Evolutionary conservation across 164 flowering plant species (phyloP), one percentile per base, ranked within the genome.

Genomic region (Cinnamomum chago): DNA sequence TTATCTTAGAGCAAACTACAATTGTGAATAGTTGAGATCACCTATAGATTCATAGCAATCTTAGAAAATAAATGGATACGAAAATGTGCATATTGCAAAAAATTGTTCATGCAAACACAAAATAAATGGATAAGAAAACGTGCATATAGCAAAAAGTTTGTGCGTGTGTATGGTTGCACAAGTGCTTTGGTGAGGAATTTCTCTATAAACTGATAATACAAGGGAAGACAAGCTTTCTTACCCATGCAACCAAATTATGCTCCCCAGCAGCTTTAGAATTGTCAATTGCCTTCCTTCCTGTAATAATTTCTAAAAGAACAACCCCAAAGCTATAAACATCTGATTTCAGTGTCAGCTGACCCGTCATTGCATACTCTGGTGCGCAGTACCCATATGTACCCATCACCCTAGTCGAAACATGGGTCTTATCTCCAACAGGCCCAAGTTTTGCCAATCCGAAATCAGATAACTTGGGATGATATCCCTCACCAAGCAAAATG

Each of bases 361-460:
- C 98, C 0, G 97, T 92, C 95, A 90, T 89, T 47, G 95, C 98
- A 83, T 93, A 93, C 73, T 93, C 97, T n/a, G 97, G 93, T 5
- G 98, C 97, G 79, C 98, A 91, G 68, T 93, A 90, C 25, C 97
- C 95, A 74, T 91, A 88, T 15, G 98, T 93, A 65, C 98, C 95
- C 98, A 90, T 93, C 73, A 91, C 93, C 82, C 97, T 82, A 7
- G 97, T 92, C 17, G 97, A 92, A 28, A 93, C 97, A 85, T 92
- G 95, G 7, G 94, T 90, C 23, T 86, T 79, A 79, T 90, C 94
- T 55, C 98, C 98, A 33, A 79, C 81, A 1, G 98, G 98, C 0
- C 98, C 98, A 64, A 90, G 89, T 84, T 93, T 93, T 4, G 98
- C 98, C 82, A 93, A 81, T 40, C 98, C 98, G 78, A 93, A 93